Evolutionary conservation across 2,329 filamentous ascomycete species (phyloP).

Genomic region (Penicillium sp.): DNA sequence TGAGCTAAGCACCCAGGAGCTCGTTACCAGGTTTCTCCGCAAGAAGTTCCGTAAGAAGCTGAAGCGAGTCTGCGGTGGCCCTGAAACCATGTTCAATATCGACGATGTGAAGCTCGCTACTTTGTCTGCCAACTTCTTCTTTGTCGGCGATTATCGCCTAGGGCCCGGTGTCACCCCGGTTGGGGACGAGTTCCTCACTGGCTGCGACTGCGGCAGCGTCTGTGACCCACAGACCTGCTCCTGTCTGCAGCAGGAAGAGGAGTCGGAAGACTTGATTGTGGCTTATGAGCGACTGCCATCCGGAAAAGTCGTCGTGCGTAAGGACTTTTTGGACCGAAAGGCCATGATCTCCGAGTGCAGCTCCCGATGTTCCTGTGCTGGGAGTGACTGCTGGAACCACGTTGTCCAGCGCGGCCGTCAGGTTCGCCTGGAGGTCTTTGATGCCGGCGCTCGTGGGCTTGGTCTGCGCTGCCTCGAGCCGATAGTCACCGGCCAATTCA

Average conservation of each 20-base stretch:
- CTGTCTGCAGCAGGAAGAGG: constrained; percentile 36
- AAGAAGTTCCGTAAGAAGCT: constrained; percentile 13
- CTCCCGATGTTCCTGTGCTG: constrained; percentile 38
- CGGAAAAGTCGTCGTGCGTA: constrained; percentile 29
- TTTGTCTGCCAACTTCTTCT: constrained; percentile 41
- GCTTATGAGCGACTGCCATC: constrained; percentile 29
- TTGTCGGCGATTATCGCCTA: constrained; percentile 40
- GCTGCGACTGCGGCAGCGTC: constrained; percentile 33
- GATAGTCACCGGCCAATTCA: constrained; percentile 48
- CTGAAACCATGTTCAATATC: constrained; percentile 16
- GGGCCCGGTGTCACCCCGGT: constrained; percentile 34
- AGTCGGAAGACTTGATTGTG: constrained; percentile 32
- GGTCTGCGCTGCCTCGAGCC: constrained; percentile 43
- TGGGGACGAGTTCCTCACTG: constrained; percentile 33
- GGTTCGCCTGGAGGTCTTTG: constrained; percentile 46
- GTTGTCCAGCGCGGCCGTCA: constrained; percentile 45
- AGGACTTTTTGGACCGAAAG: constrained; percentile 35
- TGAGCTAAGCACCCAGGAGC: background rate
- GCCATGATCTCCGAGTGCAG: constrained; percentile 48
- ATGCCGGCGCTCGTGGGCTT: constrained; percentile 46
- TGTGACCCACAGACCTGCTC: constrained; percentile 32
- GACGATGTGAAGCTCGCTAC: constrained; percentile 23
- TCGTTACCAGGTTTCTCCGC: background rate
- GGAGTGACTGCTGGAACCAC: constrained; percentile 42
- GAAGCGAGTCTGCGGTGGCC: constrained; percentile 25